Evolutionary conservation across 176 grass and related monocot genomes (phyloP), one percentile per base, ranked within the genome.

Genomic region (Lolium perenne): DNA sequence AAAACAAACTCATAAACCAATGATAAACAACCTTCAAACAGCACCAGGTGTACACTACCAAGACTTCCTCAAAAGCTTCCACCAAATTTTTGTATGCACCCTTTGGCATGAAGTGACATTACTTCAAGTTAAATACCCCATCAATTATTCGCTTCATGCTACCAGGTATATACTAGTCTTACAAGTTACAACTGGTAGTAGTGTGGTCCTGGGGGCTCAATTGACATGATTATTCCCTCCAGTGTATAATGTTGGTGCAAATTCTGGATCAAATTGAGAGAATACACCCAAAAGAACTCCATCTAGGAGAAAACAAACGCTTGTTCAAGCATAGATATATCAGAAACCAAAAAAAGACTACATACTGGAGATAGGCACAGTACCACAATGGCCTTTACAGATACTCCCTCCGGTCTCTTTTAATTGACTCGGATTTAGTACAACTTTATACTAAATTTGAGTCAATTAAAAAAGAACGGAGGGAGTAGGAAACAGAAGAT

Each of bases 121-220:
- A 79, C n/a, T 15, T 10, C 55, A 79, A 26, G 14, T 26, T 55
- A 25, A 57, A 61, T 23, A 16, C 32, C 46, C 2, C 11, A 55
- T 35, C 53, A 71, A 46, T n/a, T 70, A 76, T 53, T 77, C 26
- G 59, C 47, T 46, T 81, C 62, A 61, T 62, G 29, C 54, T 80
- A 80, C 35, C 26, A 91, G 58, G 25, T 10, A 60, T 5, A 8
- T n/a, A 26, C 35, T 29, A 14, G 80, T 15, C 45, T 58, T 53
- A 62, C 46, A 58, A 17, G 35, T 58, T 53, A 71, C 54, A 58
- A 21, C 20, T 69, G 8, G 25, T 4, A 1, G 22, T 83, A 82
- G 25, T 73, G 35, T 63, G 79, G 66, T 48, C 73, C 47, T 86
- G 45, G 22, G 54, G 22, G 54, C 22, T 50, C 43, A 5, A 71